Conservation (phyloP, 2,329 filamentous ascomycete species). For the Geoglossum cookeanum region DNA sequence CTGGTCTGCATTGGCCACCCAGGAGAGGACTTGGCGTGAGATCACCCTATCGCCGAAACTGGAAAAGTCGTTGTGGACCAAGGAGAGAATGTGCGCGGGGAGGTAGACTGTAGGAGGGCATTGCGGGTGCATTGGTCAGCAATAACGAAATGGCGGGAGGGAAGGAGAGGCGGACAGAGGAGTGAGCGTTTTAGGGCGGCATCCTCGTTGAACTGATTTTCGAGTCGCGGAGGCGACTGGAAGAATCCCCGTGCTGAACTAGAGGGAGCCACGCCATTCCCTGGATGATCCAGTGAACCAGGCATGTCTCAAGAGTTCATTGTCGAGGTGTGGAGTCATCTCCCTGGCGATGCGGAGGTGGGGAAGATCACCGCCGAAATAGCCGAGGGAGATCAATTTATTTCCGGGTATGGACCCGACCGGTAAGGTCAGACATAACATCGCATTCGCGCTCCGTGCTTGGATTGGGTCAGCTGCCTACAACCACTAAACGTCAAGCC, state of each 20-base stretch:
- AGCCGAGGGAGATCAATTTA: no score
- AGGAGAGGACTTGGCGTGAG: slow-evolving; percentile 33
- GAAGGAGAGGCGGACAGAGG: slow-evolving; percentile 22
- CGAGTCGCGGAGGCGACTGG: slow-evolving; percentile 31
- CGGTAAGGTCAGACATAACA: no score
- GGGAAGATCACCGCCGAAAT: no score
- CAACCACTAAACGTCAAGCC: no score
- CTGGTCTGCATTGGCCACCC: slow-evolving; percentile 43
- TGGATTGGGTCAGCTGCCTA: no score
- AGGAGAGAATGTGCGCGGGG: slow-evolving; percentile 18
- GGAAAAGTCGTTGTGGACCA: slow-evolving; percentile 26
- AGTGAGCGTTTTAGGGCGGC: slow-evolving; percentile 32
- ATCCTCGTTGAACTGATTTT: slow-evolving; percentile 39
- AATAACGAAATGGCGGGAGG: neutral
- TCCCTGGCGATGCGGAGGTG: no score
- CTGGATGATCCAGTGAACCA: no score
- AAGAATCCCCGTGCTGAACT: slow-evolving; percentile 32
- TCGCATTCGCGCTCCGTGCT: no score
- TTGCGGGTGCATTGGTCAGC: slow-evolving; percentile 7
- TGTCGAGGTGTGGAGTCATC: no score
- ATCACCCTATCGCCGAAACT: slow-evolving; percentile 34
- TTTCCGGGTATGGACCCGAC: no score
- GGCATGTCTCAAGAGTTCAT: no score
- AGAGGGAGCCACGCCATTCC: slow-evolving; percentile 11
- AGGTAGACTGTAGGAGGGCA: slow-evolving; percentile 27